These are phyloP conservation scores for Vanilla planifolia DNA, from an alignment of 106 monocot genomes.

Conservation along the genomic window DNA sequence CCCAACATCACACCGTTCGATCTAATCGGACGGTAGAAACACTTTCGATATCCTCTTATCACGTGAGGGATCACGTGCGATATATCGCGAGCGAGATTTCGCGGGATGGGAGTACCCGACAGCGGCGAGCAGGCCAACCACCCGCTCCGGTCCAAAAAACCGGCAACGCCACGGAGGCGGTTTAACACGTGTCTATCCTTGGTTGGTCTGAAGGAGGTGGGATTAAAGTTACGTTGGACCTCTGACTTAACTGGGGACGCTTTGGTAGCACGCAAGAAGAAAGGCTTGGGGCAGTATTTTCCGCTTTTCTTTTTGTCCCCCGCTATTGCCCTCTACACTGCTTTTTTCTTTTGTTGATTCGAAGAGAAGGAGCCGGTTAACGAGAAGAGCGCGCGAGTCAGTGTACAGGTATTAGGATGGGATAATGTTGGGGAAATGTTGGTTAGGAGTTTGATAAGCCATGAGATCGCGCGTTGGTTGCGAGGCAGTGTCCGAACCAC, in stretches of 20 bases:
- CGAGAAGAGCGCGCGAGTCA: not conserved
- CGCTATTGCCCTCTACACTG: not conserved
- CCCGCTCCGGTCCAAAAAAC: not conserved
- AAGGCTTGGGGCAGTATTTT: not conserved
- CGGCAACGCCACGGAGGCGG: not conserved
- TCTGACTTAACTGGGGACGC: not conserved
- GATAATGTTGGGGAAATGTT: not conserved
- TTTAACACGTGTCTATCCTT: not conserved
- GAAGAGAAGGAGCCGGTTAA: not conserved
- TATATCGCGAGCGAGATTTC: not conserved
- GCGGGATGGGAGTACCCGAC: no score
- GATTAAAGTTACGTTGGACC: no score
- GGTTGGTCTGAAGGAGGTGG: not conserved
- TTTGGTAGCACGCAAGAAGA: constrained; percentile 6
- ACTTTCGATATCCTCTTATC: not conserved
- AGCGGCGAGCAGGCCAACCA: constrained; percentile 4
- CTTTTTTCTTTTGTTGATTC: not conserved
- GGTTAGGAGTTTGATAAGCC: not conserved
- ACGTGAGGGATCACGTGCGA: not conserved
- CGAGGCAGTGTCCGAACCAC: not conserved
- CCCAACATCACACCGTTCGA: not conserved
- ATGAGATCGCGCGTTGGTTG: not conserved
- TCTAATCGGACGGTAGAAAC: not conserved
- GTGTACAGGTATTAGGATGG: not conserved
- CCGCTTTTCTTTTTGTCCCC: constrained; percentile 2